Evolutionary conservation across 2,329 filamentous ascomycete genomes (phyloP), one percentile per base, ranked within the genome.

Genomic region (Esteya vermicola): DNA sequence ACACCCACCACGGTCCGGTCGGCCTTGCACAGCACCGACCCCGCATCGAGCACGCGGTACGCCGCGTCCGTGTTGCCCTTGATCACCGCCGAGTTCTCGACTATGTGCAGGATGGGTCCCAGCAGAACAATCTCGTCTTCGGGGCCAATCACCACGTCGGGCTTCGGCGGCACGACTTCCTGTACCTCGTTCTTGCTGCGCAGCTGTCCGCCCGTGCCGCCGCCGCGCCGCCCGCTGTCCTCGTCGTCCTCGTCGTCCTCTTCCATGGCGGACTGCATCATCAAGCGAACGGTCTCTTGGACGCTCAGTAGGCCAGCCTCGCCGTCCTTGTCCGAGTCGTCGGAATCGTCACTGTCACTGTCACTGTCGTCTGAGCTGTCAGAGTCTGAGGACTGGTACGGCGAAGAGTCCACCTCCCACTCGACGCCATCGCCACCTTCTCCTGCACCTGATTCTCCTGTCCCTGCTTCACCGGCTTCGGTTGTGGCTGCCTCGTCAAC

Each of bases 351-450:
- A 41, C 75, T 70, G 28, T 65, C 63, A 1, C 58, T 64, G 31
- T 70, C 72, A 0, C 70, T 73, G 30, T 70, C 71, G 45, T 78
- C 73, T 3, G 75, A 77, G 49, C 60, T 66, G 52, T 63, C 68
- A 13, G 70, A 73, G 13, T 74, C 67, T 0, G 73, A 83, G 6
- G 79, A 83, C 51, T 78, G 75, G 52, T 81, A 81, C 0, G 81
- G 81, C 1, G 80, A 84, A 2, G 81, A 86, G 51, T 89, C 83
- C 8, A 70, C 63, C 54, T 93, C 85, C 84, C 85, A 96, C 57
- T 95, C 88, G 10, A 38, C 37, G 2, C 30, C 44, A 10, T 44
- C 36, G 10, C 43, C 39, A 26, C 26, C 36, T 13, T 33, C 36
- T 9, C 26, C 18, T 9, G 28, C 30, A 16, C 6, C 30, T 36